These are phyloP conservation scores for Phialophora expanda DNA, from an alignment of 2,329 filamentous ascomycete species.

Conservation along the genomic window DNA sequence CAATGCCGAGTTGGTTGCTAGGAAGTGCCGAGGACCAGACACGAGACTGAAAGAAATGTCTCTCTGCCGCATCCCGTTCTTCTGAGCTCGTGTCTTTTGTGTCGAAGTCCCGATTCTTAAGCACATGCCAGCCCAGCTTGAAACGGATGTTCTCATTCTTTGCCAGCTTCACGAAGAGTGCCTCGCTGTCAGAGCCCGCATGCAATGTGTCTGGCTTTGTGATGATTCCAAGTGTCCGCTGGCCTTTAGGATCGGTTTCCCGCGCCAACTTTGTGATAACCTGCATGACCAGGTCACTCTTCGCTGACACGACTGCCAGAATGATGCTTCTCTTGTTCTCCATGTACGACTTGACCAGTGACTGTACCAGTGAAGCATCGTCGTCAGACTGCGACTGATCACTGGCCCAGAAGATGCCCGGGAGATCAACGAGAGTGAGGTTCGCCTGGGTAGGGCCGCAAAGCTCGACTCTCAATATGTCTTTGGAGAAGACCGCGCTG, in stretches of 20 bases:
- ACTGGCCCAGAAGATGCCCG: constrained; percentile 62
- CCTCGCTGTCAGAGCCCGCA: constrained; percentile 42
- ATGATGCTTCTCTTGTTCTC: constrained; percentile 63
- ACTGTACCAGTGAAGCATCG: constrained; percentile 60
- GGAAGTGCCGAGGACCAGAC: constrained; percentile 40
- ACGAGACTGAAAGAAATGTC: constrained; percentile 43
- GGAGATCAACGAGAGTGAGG: constrained; percentile 66
- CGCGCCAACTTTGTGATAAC: constrained; percentile 58
- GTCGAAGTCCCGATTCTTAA: constrained; percentile 54
- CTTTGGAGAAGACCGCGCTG: constrained; percentile 50
- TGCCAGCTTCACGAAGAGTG: constrained; percentile 38
- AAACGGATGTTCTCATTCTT: constrained; percentile 44
- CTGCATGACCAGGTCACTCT: constrained; percentile 62
- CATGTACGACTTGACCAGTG: constrained; percentile 60
- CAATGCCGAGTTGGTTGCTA: constrained; percentile 42
- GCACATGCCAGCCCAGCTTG: constrained; percentile 57
- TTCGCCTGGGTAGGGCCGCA: constrained; percentile 64
- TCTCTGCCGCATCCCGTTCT: constrained; percentile 44
- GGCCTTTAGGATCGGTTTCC: constrained; percentile 42
- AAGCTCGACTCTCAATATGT: constrained; percentile 65
- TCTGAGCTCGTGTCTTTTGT: constrained; percentile 24
- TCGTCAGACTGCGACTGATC: constrained; percentile 60
- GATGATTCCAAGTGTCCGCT: constrained; percentile 48
- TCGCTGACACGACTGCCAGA: constrained; percentile 60
- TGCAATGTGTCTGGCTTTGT: constrained; percentile 46